These are phyloP conservation scores for Pythium aphanidermatum DNA, from an alignment of 352 stramenopile genomes.

Conservation along the genomic window DNA sequence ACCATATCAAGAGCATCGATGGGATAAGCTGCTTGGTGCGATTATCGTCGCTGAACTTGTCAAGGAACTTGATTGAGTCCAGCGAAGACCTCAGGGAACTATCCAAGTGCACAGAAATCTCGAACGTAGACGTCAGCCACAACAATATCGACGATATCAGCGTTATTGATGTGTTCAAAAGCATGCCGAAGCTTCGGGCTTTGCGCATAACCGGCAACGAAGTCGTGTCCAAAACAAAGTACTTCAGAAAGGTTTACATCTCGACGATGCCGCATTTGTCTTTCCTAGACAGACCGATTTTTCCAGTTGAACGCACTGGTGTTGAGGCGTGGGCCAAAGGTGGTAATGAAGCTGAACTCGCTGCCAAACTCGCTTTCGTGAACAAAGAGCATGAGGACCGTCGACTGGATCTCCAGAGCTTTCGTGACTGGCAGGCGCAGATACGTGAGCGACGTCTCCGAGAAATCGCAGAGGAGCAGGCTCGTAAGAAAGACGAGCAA, in stretches of 20 bases:
- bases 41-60: slow-evolving; percentile 87
- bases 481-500: slow-evolving; percentile 32
- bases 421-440: slow-evolving; percentile 72
- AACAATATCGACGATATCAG: slow-evolving; percentile 85
- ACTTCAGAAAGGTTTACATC: slow-evolving; percentile 93
- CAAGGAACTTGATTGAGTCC: slow-evolving; percentile 83
- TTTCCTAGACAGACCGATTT: slow-evolving; percentile 94
- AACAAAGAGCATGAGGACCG: slow-evolving; percentile 70
- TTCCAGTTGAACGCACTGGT: slow-evolving; percentile 83
- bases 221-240: slow-evolving; percentile 85
- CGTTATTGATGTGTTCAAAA: slow-evolving; percentile 75
- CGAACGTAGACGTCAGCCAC: slow-evolving; percentile 90
- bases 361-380: slow-evolving; percentile 71
- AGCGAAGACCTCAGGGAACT: slow-evolving; percentile 74
- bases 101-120: slow-evolving; percentile 53
- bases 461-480: slow-evolving; percentile 46
- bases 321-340: slow-evolving; percentile 85
- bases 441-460: slow-evolving; percentile 53
- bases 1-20: slow-evolving; percentile 79
- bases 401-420: slow-evolving; percentile 56
- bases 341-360: slow-evolving; percentile 84
- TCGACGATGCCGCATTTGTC: slow-evolving; percentile 71
- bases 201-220: slow-evolving; percentile 87
- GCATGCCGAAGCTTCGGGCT: slow-evolving; percentile 73
- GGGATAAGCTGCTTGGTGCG: slow-evolving; percentile 71